Percentiles rank a stretch among this genome's conserved stretches.
phyloP scores from a whole-genome alignment of 2,329 filamentous ascomycete species.

The Coleophoma crateriformis region DNA sequence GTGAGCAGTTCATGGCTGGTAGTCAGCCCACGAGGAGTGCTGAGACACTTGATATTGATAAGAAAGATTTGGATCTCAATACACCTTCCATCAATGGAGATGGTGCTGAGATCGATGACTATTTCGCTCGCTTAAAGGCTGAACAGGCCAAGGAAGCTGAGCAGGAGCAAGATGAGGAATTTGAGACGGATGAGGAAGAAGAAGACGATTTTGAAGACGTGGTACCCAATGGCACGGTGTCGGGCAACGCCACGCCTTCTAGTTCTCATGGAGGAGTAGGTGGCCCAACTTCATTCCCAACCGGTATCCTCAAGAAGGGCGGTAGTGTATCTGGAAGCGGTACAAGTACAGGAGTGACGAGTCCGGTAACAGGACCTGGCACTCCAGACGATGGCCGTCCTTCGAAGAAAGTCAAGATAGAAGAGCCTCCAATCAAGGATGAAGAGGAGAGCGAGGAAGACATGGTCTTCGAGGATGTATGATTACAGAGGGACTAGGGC shows the following conservation, averaged over 20 bases:
- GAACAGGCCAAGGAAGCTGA: conserved; percentile 47
- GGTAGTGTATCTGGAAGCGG: conserved; percentile 23
- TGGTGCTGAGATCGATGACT: conserved; percentile 55
- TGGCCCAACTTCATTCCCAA: conserved; percentile 10
- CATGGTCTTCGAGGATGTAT: conserved; percentile 55
- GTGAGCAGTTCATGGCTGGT: conserved; percentile 49
- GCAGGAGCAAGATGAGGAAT: conserved; percentile 44
- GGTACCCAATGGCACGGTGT: conserved; percentile 17
- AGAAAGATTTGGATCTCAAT: conserved; percentile 37
- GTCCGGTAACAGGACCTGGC: conserved; percentile 26
- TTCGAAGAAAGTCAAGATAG: conserved; percentile 57
- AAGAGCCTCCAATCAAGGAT: conserved; percentile 33
- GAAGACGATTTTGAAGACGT: conserved; percentile 45
- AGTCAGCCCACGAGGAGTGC: conserved; percentile 30
- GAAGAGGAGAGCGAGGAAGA: conserved; percentile 48
- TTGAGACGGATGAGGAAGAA: conserved; percentile 43
- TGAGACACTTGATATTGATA: conserved; percentile 35
- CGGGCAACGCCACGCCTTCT: conserved; percentile 21
- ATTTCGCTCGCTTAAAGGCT: conserved; percentile 61
- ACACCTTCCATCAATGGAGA: conserved; percentile 39
- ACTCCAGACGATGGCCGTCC: conserved; percentile 38
- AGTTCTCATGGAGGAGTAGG: conserved; percentile 16
- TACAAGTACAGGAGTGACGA: conserved; percentile 25
- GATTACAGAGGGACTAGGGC: background rate
- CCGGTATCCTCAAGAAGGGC: conserved; percentile 19